Evolutionary conservation across 108 stramenopile species (phyloP).

Genomic region (Cyclostephanos tholiformis): DNA sequence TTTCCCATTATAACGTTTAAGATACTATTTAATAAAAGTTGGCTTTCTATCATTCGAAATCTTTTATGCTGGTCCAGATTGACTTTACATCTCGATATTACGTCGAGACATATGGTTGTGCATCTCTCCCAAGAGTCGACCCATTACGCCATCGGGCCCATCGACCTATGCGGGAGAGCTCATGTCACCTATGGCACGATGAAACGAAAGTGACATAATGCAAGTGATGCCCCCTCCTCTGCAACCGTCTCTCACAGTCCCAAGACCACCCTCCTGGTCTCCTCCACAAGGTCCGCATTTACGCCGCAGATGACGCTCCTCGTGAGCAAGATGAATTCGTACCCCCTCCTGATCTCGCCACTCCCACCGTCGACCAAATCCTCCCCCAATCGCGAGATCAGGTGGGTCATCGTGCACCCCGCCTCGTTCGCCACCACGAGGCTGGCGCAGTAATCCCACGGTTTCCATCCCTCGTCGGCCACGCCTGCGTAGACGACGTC

Average conservation of each 20-base stretch:
- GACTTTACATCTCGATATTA: too few relatives aligned
- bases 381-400: constrained; percentile 29
- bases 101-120: too few relatives aligned
- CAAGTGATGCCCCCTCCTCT: too few relatives aligned
- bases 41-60: too few relatives aligned
- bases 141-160: too few relatives aligned
- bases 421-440: constrained; percentile 72
- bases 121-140: too few relatives aligned
- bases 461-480: constrained; percentile 80
- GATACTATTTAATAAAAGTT: too few relatives aligned
- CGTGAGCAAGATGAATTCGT: constrained; percentile 69
- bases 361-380: constrained; percentile 34
- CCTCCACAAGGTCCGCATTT: constrained; percentile 38
- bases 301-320: constrained; percentile 75
- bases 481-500: constrained; percentile 88
- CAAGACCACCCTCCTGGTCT: constrained; percentile 43
- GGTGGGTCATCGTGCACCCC: constrained; percentile 65
- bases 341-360: constrained; percentile 21
- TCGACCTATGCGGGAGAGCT: too few relatives aligned
- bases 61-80: too few relatives aligned
- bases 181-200: too few relatives aligned
- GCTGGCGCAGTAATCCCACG: constrained; percentile 87
- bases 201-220: too few relatives aligned
- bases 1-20: too few relatives aligned
- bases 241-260: constrained; percentile 6